Evolutionary conservation across 2,329 filamentous ascomycete genomes (phyloP), one percentile per base, ranked within the genome.

Genomic region (Fusarium sp.): DNA sequence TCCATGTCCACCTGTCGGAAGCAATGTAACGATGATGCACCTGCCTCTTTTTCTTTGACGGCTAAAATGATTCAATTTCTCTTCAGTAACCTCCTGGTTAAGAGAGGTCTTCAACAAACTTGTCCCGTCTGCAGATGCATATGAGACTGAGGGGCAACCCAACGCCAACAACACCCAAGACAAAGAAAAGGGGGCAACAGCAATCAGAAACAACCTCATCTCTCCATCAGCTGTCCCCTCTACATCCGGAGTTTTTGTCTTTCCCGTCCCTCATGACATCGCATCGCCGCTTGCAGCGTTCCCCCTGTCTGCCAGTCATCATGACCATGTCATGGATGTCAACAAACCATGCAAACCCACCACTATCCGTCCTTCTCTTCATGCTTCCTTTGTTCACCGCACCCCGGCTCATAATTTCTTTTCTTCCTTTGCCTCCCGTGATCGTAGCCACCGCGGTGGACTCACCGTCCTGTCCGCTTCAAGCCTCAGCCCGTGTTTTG

Each of bases 221-320:
- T 31, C 69, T 58, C 27, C 27, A 54, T 54, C 34, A 31, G 14
- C 52, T 37, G 20, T 29, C 45, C 37, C 38, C 71, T 54, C 57
- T 70, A 22, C 54, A 62, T 74, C 40, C 45, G 24, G 58, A 64
- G 27, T 9, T 7, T 67, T 27, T 71, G 60, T 66, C 62, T 73
- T 60, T 64, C 47, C 62, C 57, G 64, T 73, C 67, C 47, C 16
- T 50, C 54, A 62, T 68, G 35, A 56, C 62, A 62, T 67, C 70
- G 70, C 56, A 62, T 67, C 70, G 70, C 56, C 38, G 58, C 54
- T 73, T 58, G 57, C 58, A 75, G 63, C 73, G 50, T 62, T 65
- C 63, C 65, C 75, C 75, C 67, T 77, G 73, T 62, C 66, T 72
- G 71, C 68, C 71, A 76, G 70, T 61, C 62, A 56, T 71, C 69